Evolutionary conservation across 305 asterid genomes (phyloP).

Genomic region (Galium porrigens): DNA sequence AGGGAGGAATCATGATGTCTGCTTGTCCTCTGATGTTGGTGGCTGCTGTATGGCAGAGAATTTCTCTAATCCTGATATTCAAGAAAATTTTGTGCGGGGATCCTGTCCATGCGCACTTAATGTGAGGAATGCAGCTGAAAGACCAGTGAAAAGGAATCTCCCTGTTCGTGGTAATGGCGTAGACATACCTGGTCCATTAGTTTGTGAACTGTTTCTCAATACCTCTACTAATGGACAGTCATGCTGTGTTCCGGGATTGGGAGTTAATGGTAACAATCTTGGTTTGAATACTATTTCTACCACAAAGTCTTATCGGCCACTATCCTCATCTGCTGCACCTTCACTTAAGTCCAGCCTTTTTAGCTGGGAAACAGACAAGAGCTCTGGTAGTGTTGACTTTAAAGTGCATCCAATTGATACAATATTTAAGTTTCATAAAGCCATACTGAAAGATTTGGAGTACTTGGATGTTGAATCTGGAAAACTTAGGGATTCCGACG

Average conservation of each 20-base stretch:
- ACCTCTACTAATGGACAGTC: slow-evolving; percentile 21
- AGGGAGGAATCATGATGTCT: slow-evolving; percentile 26
- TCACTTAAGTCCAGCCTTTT: slow-evolving; percentile 38
- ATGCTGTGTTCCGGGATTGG: slow-evolving; percentile 35
- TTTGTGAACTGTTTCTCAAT: slow-evolving; percentile 11
- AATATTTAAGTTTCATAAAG: slow-evolving; percentile 36
- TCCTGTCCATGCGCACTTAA: slow-evolving; percentile 25
- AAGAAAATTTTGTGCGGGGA: slow-evolving; percentile 19
- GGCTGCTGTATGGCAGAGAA: slow-evolving; percentile 26
- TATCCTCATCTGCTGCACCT: slow-evolving; percentile 29
- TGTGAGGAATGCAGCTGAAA: slow-evolving; percentile 18
- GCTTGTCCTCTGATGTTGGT: slow-evolving; percentile 27
- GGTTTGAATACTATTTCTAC: slow-evolving; percentile 22
- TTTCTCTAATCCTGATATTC: slow-evolving; percentile 13
- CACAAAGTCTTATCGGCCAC: slow-evolving; percentile 24
- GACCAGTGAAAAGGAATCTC: slow-evolving; percentile 23
- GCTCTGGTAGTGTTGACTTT: slow-evolving; percentile 16
- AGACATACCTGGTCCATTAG: slow-evolving; percentile 11
- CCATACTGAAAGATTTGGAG: slow-evolving; percentile 38
- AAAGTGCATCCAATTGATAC: slow-evolving; percentile 35
- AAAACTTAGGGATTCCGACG: slow-evolving; percentile 27
- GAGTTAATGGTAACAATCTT: slow-evolving; percentile 22
- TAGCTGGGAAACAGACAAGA: slow-evolving; percentile 29
- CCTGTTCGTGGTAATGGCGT: slow-evolving; percentile 10
- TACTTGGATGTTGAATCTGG: slow-evolving; percentile 39